Evolutionary conservation across 371 early-diverging fungal species (phyloP).

Genomic region (Haplosporangium sp.): DNA sequence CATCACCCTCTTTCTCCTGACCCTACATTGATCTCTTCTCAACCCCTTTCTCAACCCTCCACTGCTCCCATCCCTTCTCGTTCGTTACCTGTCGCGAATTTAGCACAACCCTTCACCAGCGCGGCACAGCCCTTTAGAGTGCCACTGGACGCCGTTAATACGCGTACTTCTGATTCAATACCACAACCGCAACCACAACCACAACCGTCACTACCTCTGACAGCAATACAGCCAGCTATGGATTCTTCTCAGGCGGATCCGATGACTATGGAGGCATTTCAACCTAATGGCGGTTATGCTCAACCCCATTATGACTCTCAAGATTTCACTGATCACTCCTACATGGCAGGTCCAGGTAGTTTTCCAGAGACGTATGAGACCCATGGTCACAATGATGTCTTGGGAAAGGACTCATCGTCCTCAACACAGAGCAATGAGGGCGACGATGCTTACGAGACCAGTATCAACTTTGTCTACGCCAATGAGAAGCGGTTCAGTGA

Average conservation of each 20-base stretch:
- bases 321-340: constrained; percentile 5
- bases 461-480: constrained; percentile 52
- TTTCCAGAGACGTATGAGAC: constrained; percentile 26
- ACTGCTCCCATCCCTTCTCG: neutral
- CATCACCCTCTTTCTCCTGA: neutral
- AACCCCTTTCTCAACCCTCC: neutral
- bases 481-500: constrained; percentile 68
- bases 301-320: constrained; percentile 6
- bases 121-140: too few relatives aligned
- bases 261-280: constrained; percentile 40
- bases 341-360: constrained; percentile 17
- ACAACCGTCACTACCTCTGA: neutral
- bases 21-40: neutral
- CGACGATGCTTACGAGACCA: constrained; percentile 15
- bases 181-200: constrained; percentile 1
- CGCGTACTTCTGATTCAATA: too few relatives aligned
- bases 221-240: constrained; percentile 7
- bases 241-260: constrained; percentile 26
- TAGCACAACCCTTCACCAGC: neutral
- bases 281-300: constrained; percentile 12
- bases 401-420: constrained; percentile 9
- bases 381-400: constrained; percentile 6
- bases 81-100: neutral
- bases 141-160: too few relatives aligned
- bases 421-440: constrained; percentile 2